Evolutionary conservation across 441 rosid genomes (phyloP).

Genomic region (Daphne laureola): DNA sequence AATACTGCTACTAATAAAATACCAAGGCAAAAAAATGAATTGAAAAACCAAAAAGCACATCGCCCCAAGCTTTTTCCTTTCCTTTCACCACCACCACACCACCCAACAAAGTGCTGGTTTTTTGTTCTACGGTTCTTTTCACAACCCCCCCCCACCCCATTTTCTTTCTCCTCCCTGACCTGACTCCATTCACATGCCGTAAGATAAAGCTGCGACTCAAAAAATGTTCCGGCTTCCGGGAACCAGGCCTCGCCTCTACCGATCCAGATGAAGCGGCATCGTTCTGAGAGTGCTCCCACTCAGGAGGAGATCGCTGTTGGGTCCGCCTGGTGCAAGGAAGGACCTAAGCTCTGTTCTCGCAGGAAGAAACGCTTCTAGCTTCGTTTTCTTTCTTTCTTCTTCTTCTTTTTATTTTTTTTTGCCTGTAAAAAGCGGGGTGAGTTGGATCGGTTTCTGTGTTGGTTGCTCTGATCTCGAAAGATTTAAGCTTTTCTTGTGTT

Average conservation of each 20-base stretch:
- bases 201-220: conserved; percentile 1
- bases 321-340: too few relatives aligned
- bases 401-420: too few relatives aligned
- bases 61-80: background rate
- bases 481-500: conserved; percentile 48
- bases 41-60: conserved; percentile 2
- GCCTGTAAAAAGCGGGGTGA: conserved; percentile 10
- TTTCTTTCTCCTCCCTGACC: background rate
- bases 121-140: conserved; percentile 7
- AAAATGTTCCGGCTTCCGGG: conserved; percentile 21
- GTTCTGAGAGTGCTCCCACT: conserved; percentile 5
- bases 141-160: background rate
- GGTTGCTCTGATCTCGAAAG: conserved; percentile 55
- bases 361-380: conserved; percentile 6
- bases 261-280: conserved; percentile 9
- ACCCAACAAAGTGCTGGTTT: conserved; percentile 1
- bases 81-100: conserved; percentile 8
- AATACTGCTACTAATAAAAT: too few relatives aligned
- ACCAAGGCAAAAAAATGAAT: too few relatives aligned
- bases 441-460: conserved; percentile 41
- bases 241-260: too few relatives aligned
- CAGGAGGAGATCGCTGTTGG: too few relatives aligned
- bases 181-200: conserved; percentile 2
- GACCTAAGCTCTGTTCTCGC: too few relatives aligned
- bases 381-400: conserved; percentile 1